Evolutionary conservation across 1,284 basidiomycete species (phyloP), one percentile per base, ranked within the genome.

Genomic region (Ustilago trichophora): DNA sequence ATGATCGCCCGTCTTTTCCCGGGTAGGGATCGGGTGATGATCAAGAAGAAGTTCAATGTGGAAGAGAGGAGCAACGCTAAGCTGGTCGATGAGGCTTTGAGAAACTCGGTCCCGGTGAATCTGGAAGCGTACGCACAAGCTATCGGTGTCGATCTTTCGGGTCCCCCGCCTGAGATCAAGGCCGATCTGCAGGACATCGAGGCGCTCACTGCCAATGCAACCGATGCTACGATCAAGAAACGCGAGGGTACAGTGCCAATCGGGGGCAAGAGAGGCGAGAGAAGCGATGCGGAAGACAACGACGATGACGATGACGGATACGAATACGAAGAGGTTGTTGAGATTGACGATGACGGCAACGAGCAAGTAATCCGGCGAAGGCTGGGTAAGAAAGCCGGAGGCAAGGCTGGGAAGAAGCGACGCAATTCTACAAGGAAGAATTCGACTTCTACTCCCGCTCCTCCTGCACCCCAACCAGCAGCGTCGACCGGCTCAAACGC

Each of bases 11-110:
- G 89, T 62, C 85, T 93, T 10, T 85, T 94, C 29, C 91, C 91
- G 24, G 89, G 89, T 15, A 88, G 92, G n/a, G 90, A 91, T 75
- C 86, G 92, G 15, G 90, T 89, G 72, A 88, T 91, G 38, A 93
- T 93, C 82, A 92, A 92, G 82, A 89, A 90, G 75, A 95, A 95
- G 81, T 94, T 92, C 84, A 92, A 90, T 73, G 85, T 87, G 0
- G 92, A 94, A 81, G 92, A 94, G 79, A 90, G 87, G 82, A 87
- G 86, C 74, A 89, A 92, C 76, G 85, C 88, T 5, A 49, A 62
- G 38, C 49, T 70, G 35, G 45, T 81, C 7, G 73, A 77, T 41
- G 66, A 54, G 19, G 79, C 79, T 12, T 72, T 81, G 31, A 52
- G 45, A 35, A 77, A 74, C 25, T 62, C 72, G 25, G 32, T 78